Conservation (phyloP, 192 early-diverging fungal genomes). For the Backusella australiensis region DNA sequence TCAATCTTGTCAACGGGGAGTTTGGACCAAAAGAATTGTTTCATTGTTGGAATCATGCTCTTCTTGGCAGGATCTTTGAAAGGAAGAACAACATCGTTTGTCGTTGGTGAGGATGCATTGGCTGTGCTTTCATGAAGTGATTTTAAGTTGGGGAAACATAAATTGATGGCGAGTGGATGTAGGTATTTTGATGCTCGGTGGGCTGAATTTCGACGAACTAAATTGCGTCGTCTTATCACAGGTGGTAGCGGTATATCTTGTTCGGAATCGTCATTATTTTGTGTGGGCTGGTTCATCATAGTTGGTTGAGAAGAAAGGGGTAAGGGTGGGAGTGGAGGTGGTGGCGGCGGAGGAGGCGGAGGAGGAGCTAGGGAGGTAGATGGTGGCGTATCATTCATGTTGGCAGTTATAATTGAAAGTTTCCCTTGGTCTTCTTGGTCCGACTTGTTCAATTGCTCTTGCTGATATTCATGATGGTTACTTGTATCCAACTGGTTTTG, state of each 20-base stretch:
- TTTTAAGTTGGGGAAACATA: slow-evolving; percentile 28
- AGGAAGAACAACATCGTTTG: not conserved
- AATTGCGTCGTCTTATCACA: slow-evolving; percentile 6
- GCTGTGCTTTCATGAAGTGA: slow-evolving; percentile 28
- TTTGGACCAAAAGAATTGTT: slow-evolving; percentile 60
- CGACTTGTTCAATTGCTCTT: not conserved
- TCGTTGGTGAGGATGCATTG: not conserved
- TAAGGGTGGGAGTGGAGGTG: slow-evolving; percentile 25
- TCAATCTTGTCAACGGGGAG: slow-evolving; percentile 42
- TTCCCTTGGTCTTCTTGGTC: not conserved
- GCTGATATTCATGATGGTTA: not conserved
- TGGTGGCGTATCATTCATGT: not conserved
- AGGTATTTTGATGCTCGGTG: slow-evolving; percentile 19
- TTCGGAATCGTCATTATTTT: not conserved
- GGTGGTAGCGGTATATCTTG: not conserved
- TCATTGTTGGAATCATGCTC: slow-evolving; percentile 12
- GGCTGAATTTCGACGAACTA: not conserved
- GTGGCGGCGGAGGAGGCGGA: slow-evolving; percentile 24
- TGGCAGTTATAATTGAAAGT: not conserved
- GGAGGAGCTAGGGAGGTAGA: slow-evolving; percentile 19
- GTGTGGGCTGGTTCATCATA: not conserved
- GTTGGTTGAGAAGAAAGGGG: not conserved
- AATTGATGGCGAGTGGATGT: slow-evolving; percentile 22
- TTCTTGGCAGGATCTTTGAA: not conserved
- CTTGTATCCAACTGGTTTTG: not conserved